phyloP scores from a whole-genome alignment of 1,284 basidiomycete genomes.

The Irpex lacteus region DNA sequence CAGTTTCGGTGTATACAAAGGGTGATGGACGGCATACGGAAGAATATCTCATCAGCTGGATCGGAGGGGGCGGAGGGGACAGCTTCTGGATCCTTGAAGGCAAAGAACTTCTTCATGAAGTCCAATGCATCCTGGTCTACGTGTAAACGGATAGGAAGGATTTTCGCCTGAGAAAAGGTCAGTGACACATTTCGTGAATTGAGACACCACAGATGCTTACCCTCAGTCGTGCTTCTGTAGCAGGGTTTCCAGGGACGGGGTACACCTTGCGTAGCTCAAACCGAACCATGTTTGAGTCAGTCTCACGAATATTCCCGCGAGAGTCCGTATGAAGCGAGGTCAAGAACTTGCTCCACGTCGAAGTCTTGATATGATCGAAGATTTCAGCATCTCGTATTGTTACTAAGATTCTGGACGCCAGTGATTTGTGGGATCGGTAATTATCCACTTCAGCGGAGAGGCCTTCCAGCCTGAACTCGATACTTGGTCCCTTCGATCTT shows the following conservation, averaged over 20 bases:
- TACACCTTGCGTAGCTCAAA: slow-evolving; percentile 76
- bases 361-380: slow-evolving; percentile 96
- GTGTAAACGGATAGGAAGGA: slow-evolving; percentile 87
- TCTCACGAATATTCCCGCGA: slow-evolving; percentile 83
- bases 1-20: not conserved
- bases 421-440: slow-evolving; percentile 52
- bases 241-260: slow-evolving; percentile 62
- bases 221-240: slow-evolving; percentile 80
- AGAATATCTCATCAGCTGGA: slow-evolving; percentile 59
- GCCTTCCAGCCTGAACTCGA: slow-evolving; percentile 80
- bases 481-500: slow-evolving; percentile 77
- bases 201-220: slow-evolving; percentile 44
- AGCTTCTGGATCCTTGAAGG: slow-evolving; percentile 70
- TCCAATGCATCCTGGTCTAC: slow-evolving; percentile 99
- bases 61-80: slow-evolving; percentile 31
- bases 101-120: slow-evolving; percentile 95
- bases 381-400: slow-evolving; percentile 81
- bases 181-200: not conserved
- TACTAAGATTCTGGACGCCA: slow-evolving; percentile 65
- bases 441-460: slow-evolving; percentile 67
- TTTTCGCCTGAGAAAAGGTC: slow-evolving; percentile 61
- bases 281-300: slow-evolving; percentile 90
- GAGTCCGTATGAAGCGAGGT: slow-evolving; percentile 82
- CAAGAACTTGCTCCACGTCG: slow-evolving; percentile 97
- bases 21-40: slow-evolving; percentile 51